Evolutionary conservation across 2,329 filamentous ascomycete species (phyloP), one percentile per base, ranked within the genome.

Genomic region (Leptographium lundbergii): DNA sequence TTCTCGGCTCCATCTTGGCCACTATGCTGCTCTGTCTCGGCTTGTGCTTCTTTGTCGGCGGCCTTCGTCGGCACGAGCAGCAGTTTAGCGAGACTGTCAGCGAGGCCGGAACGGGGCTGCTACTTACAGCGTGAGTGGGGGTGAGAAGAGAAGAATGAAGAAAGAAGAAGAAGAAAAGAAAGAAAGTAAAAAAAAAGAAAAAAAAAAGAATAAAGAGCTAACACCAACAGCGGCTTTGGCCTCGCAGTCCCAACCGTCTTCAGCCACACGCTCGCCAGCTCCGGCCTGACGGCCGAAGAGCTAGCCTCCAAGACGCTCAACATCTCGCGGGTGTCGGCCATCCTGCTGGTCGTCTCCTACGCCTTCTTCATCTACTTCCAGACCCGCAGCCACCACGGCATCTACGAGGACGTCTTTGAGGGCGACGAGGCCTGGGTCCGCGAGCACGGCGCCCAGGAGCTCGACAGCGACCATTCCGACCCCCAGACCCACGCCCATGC

Each of bases 1-100:
- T 95, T 59, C 74, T 95, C 0, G 89, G 90, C 42, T 92, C 88
- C 0, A 87, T 95, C 52, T 71, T 95, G 39, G 89, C 90, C 14
- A 95, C 90, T 36, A 80, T 94, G 73, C 73, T 95, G 52, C 76
- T 95, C 1, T 95, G 89, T 65, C 72, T 95, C 29, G 90, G 90
- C 0, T 67, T 86, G 57, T 94, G 89, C 69, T 95, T 95, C 74
- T 82, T 92, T 62, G 80, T 84, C 25, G 88, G 88, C 48, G 89
- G 90, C 10, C 64, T 92, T 42, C 75, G 77, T 58, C 81, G 85
- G 36, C 77, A 87, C 6, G 81, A 87, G 64, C 81, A 90, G 64
- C 77, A 75, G 19, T 94, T 95, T 68, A 86, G 87, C 66, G 81
- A 86, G 60, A 84, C 85, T 5, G 80, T 95, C 59, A 88, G 85